phyloP scores from a whole-genome alignment of 1,284 basidiomycete species.

The Pulveroboletus ridleyi region DNA sequence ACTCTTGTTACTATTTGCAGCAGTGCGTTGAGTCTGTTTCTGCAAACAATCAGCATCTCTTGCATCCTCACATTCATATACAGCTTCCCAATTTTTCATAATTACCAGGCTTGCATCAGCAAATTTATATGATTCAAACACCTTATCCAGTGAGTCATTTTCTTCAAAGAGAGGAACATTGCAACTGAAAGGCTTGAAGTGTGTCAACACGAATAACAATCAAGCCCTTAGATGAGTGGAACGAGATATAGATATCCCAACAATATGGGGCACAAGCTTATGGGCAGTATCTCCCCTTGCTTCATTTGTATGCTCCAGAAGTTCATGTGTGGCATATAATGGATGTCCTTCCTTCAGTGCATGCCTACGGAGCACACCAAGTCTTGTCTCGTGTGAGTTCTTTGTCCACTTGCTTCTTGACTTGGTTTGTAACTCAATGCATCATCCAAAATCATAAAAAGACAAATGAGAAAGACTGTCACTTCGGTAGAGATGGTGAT shows the following conservation, averaged over 20 bases:
- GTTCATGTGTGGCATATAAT: constrained; percentile 20
- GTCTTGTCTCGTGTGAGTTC: constrained; percentile 8
- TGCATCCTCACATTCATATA: constrained; percentile 18
- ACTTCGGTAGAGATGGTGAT: constrained; percentile 9
- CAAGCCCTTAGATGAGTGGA: constrained; percentile 14
- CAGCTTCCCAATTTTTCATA: constrained; percentile 18
- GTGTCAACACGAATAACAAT: constrained; percentile 23
- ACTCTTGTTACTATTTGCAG: too few relatives aligned
- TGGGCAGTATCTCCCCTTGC: background rate
- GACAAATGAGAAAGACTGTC: constrained; percentile 6
- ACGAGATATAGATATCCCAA: constrained; percentile 35
- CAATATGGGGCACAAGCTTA: constrained; percentile 24
- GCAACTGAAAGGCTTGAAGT: constrained; percentile 36
- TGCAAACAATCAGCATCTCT: constrained; percentile 6
- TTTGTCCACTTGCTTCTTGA: constrained; percentile 1
- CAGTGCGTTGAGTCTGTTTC: background rate
- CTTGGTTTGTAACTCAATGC: background rate
- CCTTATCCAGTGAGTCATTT: background rate
- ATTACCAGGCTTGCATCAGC: background rate
- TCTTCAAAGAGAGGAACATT: background rate
- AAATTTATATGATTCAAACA: background rate
- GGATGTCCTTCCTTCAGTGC: constrained; percentile 7
- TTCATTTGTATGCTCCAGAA: constrained; percentile 27
- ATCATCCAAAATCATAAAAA: constrained; percentile 22
- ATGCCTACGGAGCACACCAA: constrained; percentile 16